Evolutionary conservation across 169 alveolate genomes (phyloP), one percentile per base, ranked within the genome.

Genomic region (Plasmodium cynomolgi): DNA sequence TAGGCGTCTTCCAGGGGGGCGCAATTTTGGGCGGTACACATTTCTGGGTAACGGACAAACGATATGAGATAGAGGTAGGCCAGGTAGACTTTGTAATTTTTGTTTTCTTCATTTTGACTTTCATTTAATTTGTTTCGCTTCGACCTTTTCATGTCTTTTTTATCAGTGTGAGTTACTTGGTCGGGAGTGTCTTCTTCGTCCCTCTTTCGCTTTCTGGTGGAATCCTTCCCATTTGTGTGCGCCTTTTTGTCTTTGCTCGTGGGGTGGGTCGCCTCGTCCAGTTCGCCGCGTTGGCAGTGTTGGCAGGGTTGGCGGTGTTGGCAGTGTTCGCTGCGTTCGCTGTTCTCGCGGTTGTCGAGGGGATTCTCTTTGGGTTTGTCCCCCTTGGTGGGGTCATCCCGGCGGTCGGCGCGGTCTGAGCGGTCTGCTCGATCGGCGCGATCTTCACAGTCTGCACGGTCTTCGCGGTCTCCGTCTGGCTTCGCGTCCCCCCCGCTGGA

Each of bases 41-140:
- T 85, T 85, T 85, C 93, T 1, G 93, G 93, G 44, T 4, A 85
- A 34, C 71, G 77, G 80, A 85, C 41, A 75, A 85, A 85, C 0
- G 72, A 37, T 0, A 85, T 74, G 71, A 85, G 84, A 37, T 75
- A 85, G 15, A 85, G 41, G 80, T 29, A 85, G 3, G 93, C 77
- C 31, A 85, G 3, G 33, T 85, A 85, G 2, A 39, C 84, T 34
- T 34, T 31, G 20, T 85, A 85, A 34, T 75, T 85, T 77, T 85
- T 20, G 3, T 50, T 85, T 23, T 75, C 26, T 8, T 74, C 81
- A 54, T 85, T 75, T 85, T 15, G 4, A 9, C 8, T 39, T 47
- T 75, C 41, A 17, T 17, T 20, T 50, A 47, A 1, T 47, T 75
- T 39, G 68, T 56, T 44, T 5, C 29, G 11, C 62, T 68, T 84